These are phyloP conservation scores for Aureobasidium sp. DNA, from an alignment of 2,329 filamentous ascomycete genomes.

Conservation along the genomic window DNA sequence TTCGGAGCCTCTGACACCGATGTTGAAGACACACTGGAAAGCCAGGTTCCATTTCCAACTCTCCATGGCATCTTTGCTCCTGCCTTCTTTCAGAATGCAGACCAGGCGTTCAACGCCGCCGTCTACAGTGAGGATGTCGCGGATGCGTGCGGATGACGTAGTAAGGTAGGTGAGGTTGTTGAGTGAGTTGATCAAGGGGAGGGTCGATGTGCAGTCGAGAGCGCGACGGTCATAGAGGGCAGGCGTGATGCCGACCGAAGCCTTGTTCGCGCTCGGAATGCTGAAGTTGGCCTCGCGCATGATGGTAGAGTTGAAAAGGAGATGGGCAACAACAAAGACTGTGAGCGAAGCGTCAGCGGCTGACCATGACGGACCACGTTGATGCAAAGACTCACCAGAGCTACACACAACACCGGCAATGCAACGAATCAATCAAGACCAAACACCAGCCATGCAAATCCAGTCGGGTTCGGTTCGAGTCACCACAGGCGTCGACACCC, in stretches of 20 bases:
- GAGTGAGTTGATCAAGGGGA: slow-evolving; percentile 96
- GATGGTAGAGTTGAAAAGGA: slow-evolving; percentile 34
- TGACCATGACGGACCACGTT: not conserved
- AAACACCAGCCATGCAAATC: slow-evolving; percentile 12
- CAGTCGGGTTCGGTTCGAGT: not conserved
- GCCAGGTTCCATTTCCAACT: slow-evolving; percentile 99
- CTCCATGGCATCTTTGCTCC: slow-evolving; percentile 98
- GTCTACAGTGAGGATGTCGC: slow-evolving; percentile 97
- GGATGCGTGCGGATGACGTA: slow-evolving; percentile 91
- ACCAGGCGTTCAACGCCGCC: slow-evolving; percentile 93
- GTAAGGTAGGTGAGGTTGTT: slow-evolving; percentile 98
- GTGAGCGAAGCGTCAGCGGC: slow-evolving; percentile 4
- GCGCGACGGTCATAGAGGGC: slow-evolving; percentile 95
- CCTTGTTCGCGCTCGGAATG: slow-evolving; percentile 99
- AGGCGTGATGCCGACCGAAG: slow-evolving; percentile 95
- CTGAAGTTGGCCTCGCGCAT: slow-evolving; percentile 99
- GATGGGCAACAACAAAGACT: slow-evolving; percentile 13
- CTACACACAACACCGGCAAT: slow-evolving; percentile 10
- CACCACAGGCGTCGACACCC: slow-evolving; percentile 1
- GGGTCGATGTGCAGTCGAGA: slow-evolving; percentile 93
- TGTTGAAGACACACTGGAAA: slow-evolving; percentile 98
- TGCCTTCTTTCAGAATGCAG: slow-evolving; percentile 94
- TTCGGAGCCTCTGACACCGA: slow-evolving; percentile 92
- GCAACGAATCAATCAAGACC: slow-evolving; percentile 8
- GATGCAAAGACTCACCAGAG: not conserved